Evolutionary conservation across 1,139 yeast species (phyloP), one percentile per base, ranked within the genome.

Genomic region (Meyerozyma smithsonii): DNA sequence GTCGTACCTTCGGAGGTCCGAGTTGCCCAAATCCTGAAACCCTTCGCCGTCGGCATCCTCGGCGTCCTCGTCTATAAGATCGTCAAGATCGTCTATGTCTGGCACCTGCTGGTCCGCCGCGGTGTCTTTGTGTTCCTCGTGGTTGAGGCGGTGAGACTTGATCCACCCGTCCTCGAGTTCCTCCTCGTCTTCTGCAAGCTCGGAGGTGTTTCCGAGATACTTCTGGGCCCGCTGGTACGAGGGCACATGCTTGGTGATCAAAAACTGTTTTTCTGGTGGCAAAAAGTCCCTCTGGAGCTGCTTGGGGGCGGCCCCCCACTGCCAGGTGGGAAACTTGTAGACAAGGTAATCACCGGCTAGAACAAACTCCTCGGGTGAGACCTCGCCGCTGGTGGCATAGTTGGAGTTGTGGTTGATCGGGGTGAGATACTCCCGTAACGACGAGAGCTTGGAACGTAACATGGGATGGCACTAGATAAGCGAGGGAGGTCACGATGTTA

Each of bases 311-410:
- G 81, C 66, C 6, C 83, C 72, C 98, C 99, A 92, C 47, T 81
- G 79, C 98, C 99, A 92, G 0, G 97, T 94, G 2, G 98, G 97
- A 60, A 94, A 92, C 69, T 86, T 86, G 61, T 79, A 81, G 28
- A 83, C 92, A 45, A 92, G 66, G 58, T 86, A 89, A 55, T 90
- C 96, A n/a, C 97, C 97, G 5, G 97, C 96, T 41, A 68, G 71
- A 8, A 88, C 89, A 62, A 89, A 90, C 59, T 90, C 97, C 44
- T 86, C 95, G 3, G 97, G 97, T 1, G 96, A 84, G 41, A 92
- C 82, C 59, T 90, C 94, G 3, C 98, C 98, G 0, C 96, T 86
- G 37, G 74, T 65, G 41, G 79, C 71, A 63, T 89, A 92, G 33
- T 92, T 87, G 20, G 97, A 88, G 16, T 69, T 76, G 59, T 89